Conservation (phyloP, 805 yeast genomes). For the Myxozyma nipponensis region DNA sequence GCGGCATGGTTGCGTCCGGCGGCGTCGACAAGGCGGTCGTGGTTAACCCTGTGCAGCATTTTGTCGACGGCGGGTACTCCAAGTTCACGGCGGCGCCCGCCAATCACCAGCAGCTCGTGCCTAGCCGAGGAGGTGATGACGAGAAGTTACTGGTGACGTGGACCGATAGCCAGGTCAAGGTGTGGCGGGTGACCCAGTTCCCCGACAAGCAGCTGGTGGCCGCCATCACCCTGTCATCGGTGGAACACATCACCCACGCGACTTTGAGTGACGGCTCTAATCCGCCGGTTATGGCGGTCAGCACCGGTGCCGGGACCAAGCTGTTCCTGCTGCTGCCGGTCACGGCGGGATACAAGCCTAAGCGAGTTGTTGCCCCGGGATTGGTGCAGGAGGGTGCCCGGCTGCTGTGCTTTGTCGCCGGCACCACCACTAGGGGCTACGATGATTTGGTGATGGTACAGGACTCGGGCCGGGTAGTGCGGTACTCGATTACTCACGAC, state of each 20-base stretch:
- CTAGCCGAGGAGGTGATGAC: slow-evolving; percentile 50
- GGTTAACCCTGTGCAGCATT: slow-evolving; percentile 56
- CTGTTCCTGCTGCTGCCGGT: slow-evolving; percentile 57
- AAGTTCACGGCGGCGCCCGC: slow-evolving; percentile 63
- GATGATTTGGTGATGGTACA: slow-evolving; percentile 51
- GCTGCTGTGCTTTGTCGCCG: slow-evolving; percentile 44
- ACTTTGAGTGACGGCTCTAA: slow-evolving; percentile 55
- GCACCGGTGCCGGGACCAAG: slow-evolving; percentile 64
- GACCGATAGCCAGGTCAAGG: slow-evolving; percentile 75
- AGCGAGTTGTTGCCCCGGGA: slow-evolving; percentile 48
- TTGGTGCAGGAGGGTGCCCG: slow-evolving; percentile 51
- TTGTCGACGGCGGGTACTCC: slow-evolving; percentile 64
- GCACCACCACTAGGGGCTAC: no score
- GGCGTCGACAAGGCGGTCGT: slow-evolving; percentile 72
- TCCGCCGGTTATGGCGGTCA: slow-evolving; percentile 65
- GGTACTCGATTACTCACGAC: slow-evolving; percentile 35
- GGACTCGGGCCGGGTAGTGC: slow-evolving; percentile 57
- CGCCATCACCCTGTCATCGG: slow-evolving; percentile 52
- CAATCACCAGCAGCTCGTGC: no score
- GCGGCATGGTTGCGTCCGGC: slow-evolving; percentile 66
- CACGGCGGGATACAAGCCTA: slow-evolving; percentile 42
- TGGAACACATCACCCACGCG: slow-evolving; percentile 72
- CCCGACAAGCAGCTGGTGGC: slow-evolving; percentile 52
- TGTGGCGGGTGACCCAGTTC: slow-evolving; percentile 53
- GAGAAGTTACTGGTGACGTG: slow-evolving; percentile 63